A percentile compares a stretch with the other conserved stretches of the same genome.
Evolutionary conservation across 805 yeast species (phyloP).

Genomic region (Candida ovalis): DNA sequence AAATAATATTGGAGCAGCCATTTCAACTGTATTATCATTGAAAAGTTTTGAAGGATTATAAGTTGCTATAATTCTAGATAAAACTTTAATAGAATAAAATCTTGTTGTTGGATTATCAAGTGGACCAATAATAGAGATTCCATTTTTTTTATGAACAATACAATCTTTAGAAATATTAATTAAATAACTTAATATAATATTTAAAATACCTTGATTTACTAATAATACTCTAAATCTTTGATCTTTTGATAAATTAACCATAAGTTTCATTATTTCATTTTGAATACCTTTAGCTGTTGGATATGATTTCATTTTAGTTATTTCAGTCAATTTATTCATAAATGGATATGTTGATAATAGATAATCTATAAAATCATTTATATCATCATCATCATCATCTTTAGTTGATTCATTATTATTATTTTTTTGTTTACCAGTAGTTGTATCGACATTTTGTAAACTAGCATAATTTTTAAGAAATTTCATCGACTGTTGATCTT

Average conservation of each 20-base stretch:
- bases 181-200: conserved; percentile 37
- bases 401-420: too few species aligned
- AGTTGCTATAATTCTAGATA: conserved; percentile 43
- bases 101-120: conserved; percentile 23
- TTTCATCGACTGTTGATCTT: conserved; percentile 33
- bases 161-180: conserved; percentile 27
- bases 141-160: conserved; percentile 19
- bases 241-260: conserved; percentile 33
- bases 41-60: conserved; percentile 41
- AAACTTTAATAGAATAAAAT: conserved; percentile 35
- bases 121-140: conserved; percentile 22
- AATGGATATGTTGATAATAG: conserved; percentile 21
- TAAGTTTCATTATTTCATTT: conserved; percentile 31
- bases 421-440: conserved; percentile 25
- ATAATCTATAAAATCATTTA: conserved; percentile 24
- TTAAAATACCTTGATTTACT: conserved; percentile 44
- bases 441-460: conserved; percentile 22
- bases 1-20: conserved; percentile 44
- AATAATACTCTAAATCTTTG: conserved; percentile 32
- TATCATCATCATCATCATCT: conserved; percentile 29
- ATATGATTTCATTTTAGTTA: conserved; percentile 9
- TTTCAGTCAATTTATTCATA: conserved; percentile 11
- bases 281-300: conserved; percentile 21
- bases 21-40: conserved; percentile 31
- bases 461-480: conserved; percentile 36